Conservation (phyloP, 495 filamentous ascomycete species). For the Penicillium turbatum region DNA sequence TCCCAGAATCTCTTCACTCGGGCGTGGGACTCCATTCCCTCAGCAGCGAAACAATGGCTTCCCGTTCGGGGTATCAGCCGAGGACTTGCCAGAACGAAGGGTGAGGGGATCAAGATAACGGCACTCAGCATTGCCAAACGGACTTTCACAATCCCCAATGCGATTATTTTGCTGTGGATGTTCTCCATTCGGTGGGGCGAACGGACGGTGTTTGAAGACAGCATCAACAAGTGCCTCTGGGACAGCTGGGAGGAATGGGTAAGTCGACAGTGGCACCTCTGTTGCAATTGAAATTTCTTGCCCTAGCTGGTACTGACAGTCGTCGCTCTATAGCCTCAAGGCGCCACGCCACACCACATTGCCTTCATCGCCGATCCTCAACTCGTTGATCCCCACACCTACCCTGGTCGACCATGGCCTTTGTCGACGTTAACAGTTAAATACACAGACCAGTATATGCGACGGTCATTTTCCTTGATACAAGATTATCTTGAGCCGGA, state of each 20-base stretch:
- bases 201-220: conserved; percentile 64
- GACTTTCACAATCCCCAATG: conserved; percentile 58
- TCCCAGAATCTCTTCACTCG: conserved; percentile 7
- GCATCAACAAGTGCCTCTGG: conserved; percentile 74
- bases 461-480: conserved; percentile 69
- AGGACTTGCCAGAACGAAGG: conserved; percentile 4
- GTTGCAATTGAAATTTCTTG: not conserved
- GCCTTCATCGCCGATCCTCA: conserved; percentile 95
- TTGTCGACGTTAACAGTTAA: conserved; percentile 71
- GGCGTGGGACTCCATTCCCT: conserved; percentile 18
- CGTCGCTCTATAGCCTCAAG: conserved; percentile 53
- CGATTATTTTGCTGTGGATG: conserved; percentile 70
- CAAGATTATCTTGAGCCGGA: conserved; percentile 69
- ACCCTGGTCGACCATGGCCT: conserved; percentile 89
- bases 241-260: conserved; percentile 90
- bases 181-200: conserved; percentile 83
- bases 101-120: conserved; percentile 12
- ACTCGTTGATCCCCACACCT: conserved; percentile 93
- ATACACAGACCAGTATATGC: conserved; percentile 86
- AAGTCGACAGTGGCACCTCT: conserved; percentile 27
- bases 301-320: conserved; percentile 8
- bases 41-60: conserved; percentile 26
- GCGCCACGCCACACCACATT: conserved; percentile 77
- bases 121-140: conserved; percentile 12
- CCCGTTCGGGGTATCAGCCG: conserved; percentile 10